Evolutionary conservation across 129 eudicot genomes (phyloP), one percentile per base, ranked within the genome.

Genomic region (Centella asiatica): DNA sequence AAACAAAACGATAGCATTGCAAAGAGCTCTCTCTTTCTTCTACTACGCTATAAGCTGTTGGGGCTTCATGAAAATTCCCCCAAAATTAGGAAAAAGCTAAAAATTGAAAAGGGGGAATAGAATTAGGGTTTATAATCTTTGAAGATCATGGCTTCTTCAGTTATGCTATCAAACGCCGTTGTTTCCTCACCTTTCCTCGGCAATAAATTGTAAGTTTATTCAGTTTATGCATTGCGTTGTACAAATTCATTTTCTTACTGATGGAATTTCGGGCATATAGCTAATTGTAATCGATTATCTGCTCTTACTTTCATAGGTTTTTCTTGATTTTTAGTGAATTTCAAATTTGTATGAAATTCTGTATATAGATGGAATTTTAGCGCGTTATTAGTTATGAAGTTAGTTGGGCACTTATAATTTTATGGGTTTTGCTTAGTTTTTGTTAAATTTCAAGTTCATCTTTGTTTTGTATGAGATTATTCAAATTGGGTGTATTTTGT

Each of bases 121-220:
- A 11, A 11, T 44, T 44, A 12, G 47, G 48, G 48, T 42, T 42
- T 14, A 49, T 49, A 22, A 49, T 49, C 55, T 49, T 49, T 0
- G 55, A 23, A 4, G 6, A 68, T 9, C 10, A 42, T 40, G 26
- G 85, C 85, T 94, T 81, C 86, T 51, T 67, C 87, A 24, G 51
- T 81, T 66, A 39, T 80, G 23, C 72, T 82, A 62, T 80, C 83
- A 3, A 70, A 65, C 65, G 82, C 89, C 64, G 31, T 74, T 45
- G 66, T 73, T 50, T 37, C 80, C 31, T 73, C 90, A 59, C 58
- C 87, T 71, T 85, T 82, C 74, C 72, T 76, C 69, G 85, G 81
- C 78, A 57, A 61, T 53, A 75, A 80, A 54, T 72, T 71, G 97
- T 89, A 77, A 80, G 86, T 25, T 52, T 29, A 44, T 44, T 5